phyloP scores from a whole-genome alignment of 495 filamentous ascomycete genomes.

The Podospora didyma region DNA sequence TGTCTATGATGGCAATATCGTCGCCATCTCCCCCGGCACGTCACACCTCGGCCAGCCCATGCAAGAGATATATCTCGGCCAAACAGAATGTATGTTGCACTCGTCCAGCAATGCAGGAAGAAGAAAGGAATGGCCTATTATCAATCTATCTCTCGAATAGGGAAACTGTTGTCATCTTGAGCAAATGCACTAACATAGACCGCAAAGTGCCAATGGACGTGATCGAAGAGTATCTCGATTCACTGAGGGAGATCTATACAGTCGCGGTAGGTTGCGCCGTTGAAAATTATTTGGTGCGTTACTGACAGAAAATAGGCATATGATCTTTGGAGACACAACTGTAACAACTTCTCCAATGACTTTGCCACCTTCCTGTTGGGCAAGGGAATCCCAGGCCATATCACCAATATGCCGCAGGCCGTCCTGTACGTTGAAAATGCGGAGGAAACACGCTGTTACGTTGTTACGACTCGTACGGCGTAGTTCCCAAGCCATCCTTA shows the following conservation, averaged over 20 bases:
- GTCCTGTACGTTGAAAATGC: slow-evolving; percentile 51
- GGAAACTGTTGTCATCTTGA: background rate
- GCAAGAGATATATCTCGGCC: slow-evolving; percentile 69
- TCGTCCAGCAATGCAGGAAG: background rate
- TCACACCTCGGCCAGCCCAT: slow-evolving; percentile 86
- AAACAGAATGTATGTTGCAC: slow-evolving; percentile 48
- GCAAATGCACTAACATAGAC: background rate
- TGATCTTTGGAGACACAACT: slow-evolving; percentile 82
- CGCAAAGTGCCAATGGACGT: slow-evolving; percentile 66
- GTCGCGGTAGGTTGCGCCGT: slow-evolving; percentile 54
- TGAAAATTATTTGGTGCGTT: background rate
- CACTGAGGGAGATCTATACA: slow-evolving; percentile 76
- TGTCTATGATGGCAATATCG: slow-evolving; percentile 64
- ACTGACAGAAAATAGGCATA: slow-evolving; percentile 58
- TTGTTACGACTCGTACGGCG: too few relatives aligned
- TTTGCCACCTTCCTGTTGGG: slow-evolving; percentile 88
- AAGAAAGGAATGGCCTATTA: background rate
- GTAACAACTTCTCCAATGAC: slow-evolving; percentile 98
- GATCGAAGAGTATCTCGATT: slow-evolving; percentile 84
- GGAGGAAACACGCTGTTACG: background rate
- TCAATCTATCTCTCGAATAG: background rate
- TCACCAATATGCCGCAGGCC: slow-evolving; percentile 79
- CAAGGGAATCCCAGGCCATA: slow-evolving; percentile 81
- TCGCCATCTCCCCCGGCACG: slow-evolving; percentile 69
- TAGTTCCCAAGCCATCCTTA: too few relatives aligned